Evolutionary conservation across 164 flowering plant species (phyloP), one percentile per base, ranked within the genome.

Genomic region (Umbellularia californica): DNA sequence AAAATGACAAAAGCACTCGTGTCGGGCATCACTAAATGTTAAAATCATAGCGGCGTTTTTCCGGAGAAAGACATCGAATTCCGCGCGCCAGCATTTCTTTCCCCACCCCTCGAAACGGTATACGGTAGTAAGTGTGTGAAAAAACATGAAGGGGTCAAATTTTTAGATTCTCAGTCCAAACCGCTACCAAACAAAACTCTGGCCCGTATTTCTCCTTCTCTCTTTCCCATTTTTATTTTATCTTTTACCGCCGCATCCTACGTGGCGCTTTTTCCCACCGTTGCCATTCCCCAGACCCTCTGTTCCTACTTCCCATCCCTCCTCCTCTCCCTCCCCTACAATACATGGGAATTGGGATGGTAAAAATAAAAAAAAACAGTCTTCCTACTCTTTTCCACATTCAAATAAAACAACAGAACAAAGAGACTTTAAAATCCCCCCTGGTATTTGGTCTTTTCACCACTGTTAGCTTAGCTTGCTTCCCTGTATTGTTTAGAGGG

Each of bases 171-270:
- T 25, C 24, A n/a, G 27, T 65, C 69, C 74, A 72, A 72, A 72
- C 35, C 1, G 23, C 52, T 35, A 64, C 14, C 35, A 28, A 58
- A 72, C 75, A 72, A 63, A 23, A 1, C 23, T 3, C 55, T 5
- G 24, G 25, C 17, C 9, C 9, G 47, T 41, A 55, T 5, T 17
- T 55, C 52, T 25, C 41, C 52, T 23, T 10, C n/a, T 41, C 58
- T 17, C 24, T n/a, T 41, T n/a, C 66, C 65, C 23, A 28, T 9
- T 72, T 72, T 72, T 72, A 65, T 72, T 72, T 72, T 72, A 65
- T 63, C 75, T 33, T 64, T 65, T 72, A 47, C 75, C 24, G 58
- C 75, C 69, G 58, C 58, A 47, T 50, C 75, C 75, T 64, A 65
- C 58, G 69, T 65, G 58, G 25, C 14, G 17, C 19, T 0, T 14